phyloP scores from a whole-genome alignment of 1,284 basidiomycete genomes.

The Leccinum griseonigrum region DNA sequence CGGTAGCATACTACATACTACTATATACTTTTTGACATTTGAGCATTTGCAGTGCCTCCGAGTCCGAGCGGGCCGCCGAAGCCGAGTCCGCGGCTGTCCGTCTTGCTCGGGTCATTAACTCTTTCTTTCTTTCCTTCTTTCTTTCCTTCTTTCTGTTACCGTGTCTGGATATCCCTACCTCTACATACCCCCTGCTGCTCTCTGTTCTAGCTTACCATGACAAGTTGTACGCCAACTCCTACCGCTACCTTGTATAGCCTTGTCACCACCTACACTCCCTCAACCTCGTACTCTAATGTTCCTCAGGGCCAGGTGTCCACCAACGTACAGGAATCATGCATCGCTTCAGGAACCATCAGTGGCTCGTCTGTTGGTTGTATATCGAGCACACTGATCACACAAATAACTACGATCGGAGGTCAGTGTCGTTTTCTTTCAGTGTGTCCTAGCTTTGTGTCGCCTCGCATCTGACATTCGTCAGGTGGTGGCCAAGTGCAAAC shows the following conservation, averaged over 20 bases:
- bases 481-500: constrained; percentile 34
- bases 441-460: background rate
- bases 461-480: constrained; percentile 19
- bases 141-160: background rate
- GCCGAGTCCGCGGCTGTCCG: background rate
- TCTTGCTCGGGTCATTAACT: background rate
- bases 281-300: constrained; percentile 37
- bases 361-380: constrained; percentile 30
- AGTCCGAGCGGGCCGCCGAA: background rate
- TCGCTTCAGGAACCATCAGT: constrained; percentile 27
- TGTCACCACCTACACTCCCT: constrained; percentile 31
- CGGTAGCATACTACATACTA: background rate
- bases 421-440: constrained; percentile 11
- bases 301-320: constrained; percentile 30
- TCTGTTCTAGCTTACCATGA: constrained; percentile 14
- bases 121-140: constrained; percentile 6
- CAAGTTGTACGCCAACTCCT: constrained; percentile 33
- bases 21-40: too few species aligned
- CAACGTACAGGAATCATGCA: constrained; percentile 31
- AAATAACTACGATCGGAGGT: constrained; percentile 35
- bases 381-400: constrained; percentile 25
- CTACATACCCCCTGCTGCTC: background rate
- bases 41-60: background rate
- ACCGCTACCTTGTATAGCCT: constrained; percentile 40
- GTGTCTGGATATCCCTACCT: background rate